Evolutionary conservation across 1,284 basidiomycete species (phyloP), one percentile per base, ranked within the genome.

Genomic region (Grifola frondosa): DNA sequence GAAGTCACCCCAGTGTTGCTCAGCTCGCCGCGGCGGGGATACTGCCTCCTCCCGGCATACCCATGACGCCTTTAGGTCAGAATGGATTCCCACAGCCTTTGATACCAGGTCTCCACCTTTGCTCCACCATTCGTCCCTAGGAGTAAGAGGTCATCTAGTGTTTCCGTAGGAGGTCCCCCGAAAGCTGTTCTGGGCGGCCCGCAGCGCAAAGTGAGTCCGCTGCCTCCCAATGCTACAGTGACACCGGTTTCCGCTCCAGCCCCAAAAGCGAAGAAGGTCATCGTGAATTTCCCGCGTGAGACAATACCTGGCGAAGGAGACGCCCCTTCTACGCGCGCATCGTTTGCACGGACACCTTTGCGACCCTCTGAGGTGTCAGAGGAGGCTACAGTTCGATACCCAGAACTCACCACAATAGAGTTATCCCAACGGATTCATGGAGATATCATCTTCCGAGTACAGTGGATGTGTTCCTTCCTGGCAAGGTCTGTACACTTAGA

Each of bases 151-250:
- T 78, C 85, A 43, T 75, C 78, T 22, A 88, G 84, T 56, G 73
- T 91, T 46, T 75, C 70, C 53, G 66, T 71, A 12, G 88, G 88
- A 12, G 88, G 88, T 5, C 88, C 88, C 11, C 88, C 88, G 13
- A 91, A 91, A 61, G 88, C 88, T 2, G 74, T 80, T 3, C 68
- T 91, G 6, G 88, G 88, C 13, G 88, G 88, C 2, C 88, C 85
- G 7, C 76, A 78, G 40, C 75, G 84, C 40, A 90, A 87, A 65
- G 72, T 80, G 40, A 84, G 80, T 59, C 84, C 85, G 13, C 63
- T 84, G 44, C 81, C 81, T 3, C 64, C 72, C 22, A 54, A 60
- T 25, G 52, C 52, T 17, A 57, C 60, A 35, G 49, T 61, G 12
- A 46, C 60, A 22, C 30, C 62, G 9, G 38, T 55, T 9, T 52